Evolutionary conservation across 768 basidiomycete genomes (phyloP), one percentile per base, ranked within the genome.

Genomic region (Pulveroboletus sp.): DNA sequence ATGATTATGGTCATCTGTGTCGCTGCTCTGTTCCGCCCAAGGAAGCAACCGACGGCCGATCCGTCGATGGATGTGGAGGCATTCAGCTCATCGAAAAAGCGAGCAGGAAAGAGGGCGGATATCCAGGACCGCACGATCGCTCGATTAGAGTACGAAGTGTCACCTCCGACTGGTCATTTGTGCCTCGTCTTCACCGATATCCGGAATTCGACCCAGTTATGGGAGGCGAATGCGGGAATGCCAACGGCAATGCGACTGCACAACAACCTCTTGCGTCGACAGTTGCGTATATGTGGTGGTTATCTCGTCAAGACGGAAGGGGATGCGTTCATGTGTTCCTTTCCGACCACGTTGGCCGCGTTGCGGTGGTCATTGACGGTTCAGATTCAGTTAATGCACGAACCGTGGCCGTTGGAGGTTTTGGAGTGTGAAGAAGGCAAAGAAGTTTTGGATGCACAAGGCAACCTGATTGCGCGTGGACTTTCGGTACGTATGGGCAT

Each of bases 301-400:
- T 99, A 98, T 67, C 93, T 97, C 71, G 95, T 98, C 62, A 99
- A 99, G 72, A 99, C 96, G 10, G 96, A 99, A 83, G 96, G 96
- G 27, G 96, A 98, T 62, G 84, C 95, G 1, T 99, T 99, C 75
- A 94, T 99, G 89, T 93, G 93, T 46, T 92, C 95, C 18, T 99
- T 99, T 78, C 89, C 91, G 3, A 89, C 84, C 2, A 80, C 92
- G 11, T 75, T 92, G 2, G 78, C 88, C 0, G 96, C 92, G 0
- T 69, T 97, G 15, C 84, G 92, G 76, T 99, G 92, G 89, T 86
- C 86, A 57, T 74, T 96, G 61, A 83, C 80, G 28, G 88, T 93
- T 15, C 96, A 98, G 66, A 71, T 83, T 27, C 81, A 88, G 59
- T 76, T 99, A 10, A 73, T 98, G 24, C 73, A 84, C 28, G 84